A percentile compares a stretch with the other conserved stretches of the same genome.
Evolutionary conservation across 2,329 filamentous ascomycete species (phyloP).

Genomic region (Cryoendolithus antarcticus): DNA sequence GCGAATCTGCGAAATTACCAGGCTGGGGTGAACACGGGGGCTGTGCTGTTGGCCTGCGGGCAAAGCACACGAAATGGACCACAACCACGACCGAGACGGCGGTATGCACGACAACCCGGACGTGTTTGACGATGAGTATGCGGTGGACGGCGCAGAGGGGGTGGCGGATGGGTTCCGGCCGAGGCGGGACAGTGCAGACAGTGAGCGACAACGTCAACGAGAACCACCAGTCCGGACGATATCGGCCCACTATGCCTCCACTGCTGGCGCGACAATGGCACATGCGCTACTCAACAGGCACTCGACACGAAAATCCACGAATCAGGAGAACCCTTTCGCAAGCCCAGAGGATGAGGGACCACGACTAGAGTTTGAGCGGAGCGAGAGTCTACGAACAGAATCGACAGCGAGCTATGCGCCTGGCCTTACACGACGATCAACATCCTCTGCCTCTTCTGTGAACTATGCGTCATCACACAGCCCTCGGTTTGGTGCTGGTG

Average conservation of each 20-base stretch:
- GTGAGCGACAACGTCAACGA: slow-evolving; percentile 11
- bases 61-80: too few relatives aligned
- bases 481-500: slow-evolving; percentile 57
- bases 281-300: slow-evolving; percentile 10
- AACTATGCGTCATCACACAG: slow-evolving; percentile 38
- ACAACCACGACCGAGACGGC: too few relatives aligned
- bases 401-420: slow-evolving; percentile 21
- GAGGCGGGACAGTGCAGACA: slow-evolving; percentile 16
- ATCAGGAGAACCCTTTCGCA: slow-evolving; percentile 21
- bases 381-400: slow-evolving; percentile 21
- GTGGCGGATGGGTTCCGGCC: slow-evolving; percentile 36
- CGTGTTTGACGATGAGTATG: slow-evolving; percentile 38
- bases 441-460: slow-evolving; percentile 27
- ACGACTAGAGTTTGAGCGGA: slow-evolving; percentile 10
- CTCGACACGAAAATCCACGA: slow-evolving; percentile 21
- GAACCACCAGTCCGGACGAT: slow-evolving; percentile 19
- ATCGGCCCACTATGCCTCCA: slow-evolving; percentile 19
- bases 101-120: slow-evolving; percentile 24
- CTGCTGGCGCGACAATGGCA: slow-evolving; percentile 7
- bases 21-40: too few relatives aligned
- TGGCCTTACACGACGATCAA: slow-evolving; percentile 15
- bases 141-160: slow-evolving; percentile 30
- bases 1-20: neutral
- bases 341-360: slow-evolving; percentile 22
- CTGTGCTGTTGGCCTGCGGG: too few relatives aligned